phyloP scores from a whole-genome alignment of 305 asterid genomes.

The Plantago coronopus region DNA sequence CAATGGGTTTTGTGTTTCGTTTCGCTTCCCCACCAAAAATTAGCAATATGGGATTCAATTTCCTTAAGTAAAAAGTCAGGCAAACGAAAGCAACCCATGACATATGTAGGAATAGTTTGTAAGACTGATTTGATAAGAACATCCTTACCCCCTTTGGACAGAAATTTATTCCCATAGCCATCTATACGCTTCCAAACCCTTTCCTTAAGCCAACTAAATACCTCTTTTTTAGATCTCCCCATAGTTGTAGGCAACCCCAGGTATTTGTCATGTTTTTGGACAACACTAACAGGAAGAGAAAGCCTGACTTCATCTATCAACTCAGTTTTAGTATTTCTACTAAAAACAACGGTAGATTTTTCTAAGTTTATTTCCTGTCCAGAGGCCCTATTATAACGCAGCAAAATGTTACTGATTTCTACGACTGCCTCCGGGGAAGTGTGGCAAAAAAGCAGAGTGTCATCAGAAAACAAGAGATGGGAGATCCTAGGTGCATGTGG shows the following conservation, averaged over 20 bases:
- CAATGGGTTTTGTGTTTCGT: no score
- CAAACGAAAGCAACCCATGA: neutral
- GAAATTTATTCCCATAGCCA: no score
- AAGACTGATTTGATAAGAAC: neutral
- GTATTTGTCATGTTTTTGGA: neutral
- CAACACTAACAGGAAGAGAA: neutral
- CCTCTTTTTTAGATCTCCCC: constrained; percentile 32
- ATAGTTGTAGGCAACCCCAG: neutral
- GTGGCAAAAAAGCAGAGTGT: neutral
- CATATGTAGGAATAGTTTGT: neutral
- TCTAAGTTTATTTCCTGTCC: neutral
- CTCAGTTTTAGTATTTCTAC: neutral
- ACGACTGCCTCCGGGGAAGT: neutral
- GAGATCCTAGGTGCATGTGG: neutral
- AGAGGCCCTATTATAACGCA: neutral
- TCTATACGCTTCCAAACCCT: neutral
- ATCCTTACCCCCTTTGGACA: neutral
- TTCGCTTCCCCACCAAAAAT: no score
- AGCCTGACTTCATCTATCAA: rapidly evolving
- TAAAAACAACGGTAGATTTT: neutral
- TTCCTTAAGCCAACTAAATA: constrained; percentile 22
- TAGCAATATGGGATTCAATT: no score
- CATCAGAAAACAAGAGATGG: neutral
- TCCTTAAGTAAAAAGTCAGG: no score
- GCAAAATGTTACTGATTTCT: neutral